Evolutionary conservation across 2,329 filamentous ascomycete genomes (phyloP), one percentile per base, ranked within the genome.

Genomic region (Nakataea oryzae): DNA sequence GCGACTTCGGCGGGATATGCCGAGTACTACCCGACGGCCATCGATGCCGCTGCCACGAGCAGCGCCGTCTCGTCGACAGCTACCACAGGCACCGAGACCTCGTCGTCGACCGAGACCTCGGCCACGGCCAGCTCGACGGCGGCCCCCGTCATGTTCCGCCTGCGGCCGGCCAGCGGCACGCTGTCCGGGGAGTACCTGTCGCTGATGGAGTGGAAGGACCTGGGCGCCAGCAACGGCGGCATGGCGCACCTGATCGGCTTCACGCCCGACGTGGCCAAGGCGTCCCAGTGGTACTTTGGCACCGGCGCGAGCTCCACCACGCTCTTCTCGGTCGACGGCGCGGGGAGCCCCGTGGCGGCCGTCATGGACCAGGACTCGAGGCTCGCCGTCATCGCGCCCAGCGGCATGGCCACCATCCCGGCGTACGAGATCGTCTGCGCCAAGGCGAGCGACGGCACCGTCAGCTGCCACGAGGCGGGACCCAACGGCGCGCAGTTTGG

Each of bases 291-390:
- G 58, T 34, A 34, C 58, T 41, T 41, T 21, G 58, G 58, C 34
- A 32, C 28, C 24, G 58, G 13, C 34, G 47, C 34, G 13, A 27
- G 14, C 7, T n/a, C 13, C 17, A 54, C 41, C 32, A 50, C 34
- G 32, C 41, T 60, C 41, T 60, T 54, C 41, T 28, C 26, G 32
- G 13, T 54, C 34, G 58, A 54, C 41, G n/a, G 12, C 26, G 9
- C 34, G 5, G 58, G 24, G 21, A 30, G 17, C 41, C n/a, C 47
- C 14, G 58, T 60, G 13, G 28, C 58, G n/a, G 28, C 58, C 32
- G 34, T 60, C n/a, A 55, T 55, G 11, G 58, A 41, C 34, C 41
- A 29, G 58, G 47, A 60, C 58, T 60, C 58, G 34, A 34, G 34
- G 14, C 34, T 60, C 12, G 58, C 47, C 24, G 41, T 60, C 58